Evolutionary conservation across 768 basidiomycete genomes (phyloP), one percentile per base, ranked within the genome.

Genomic region (Boletus coccyginus): DNA sequence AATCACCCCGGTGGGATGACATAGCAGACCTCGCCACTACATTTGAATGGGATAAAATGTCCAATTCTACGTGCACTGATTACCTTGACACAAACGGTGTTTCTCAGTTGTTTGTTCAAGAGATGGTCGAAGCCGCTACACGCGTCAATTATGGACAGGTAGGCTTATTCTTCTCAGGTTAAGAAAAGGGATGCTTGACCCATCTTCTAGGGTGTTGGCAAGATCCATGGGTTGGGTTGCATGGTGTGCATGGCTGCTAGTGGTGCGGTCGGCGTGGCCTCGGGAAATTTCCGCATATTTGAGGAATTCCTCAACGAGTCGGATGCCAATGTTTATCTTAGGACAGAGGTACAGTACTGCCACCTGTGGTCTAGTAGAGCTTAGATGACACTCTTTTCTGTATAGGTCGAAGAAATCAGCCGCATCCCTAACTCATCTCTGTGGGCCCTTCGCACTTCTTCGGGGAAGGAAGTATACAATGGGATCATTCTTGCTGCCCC

Each of bases 401-500:
- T 44, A 12, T 19, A 88, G 85, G 84, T 88, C 19, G 71, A 72
- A 36, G 75, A 74, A 54, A 83, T 91, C 57, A 73, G 66, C 43
- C 76, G 71, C 41, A 73, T 75, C 62, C 68, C 75, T n/a, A 71
- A 71, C 0, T 75, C 80, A 5, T 72, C 75, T 40, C 63, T 75
- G 35, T 88, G 87, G 85, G 74, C 75, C 3, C 70, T 90, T 47
- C 72, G 76, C 52, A 85, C 77, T 50, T 65, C 71, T 14, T 69
- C 72, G 19, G 83, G 84, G 24, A 72, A 77, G 16, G 57, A 69
- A 33, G 70, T 78, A 42, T 94, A 92, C 68, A 83, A 81, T 66
- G 85, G 84, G 3, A 81, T 98, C 53, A 86, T 98, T 66, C 77
- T 97, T 52, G 94, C 94, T 3, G 87, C 92, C 2, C 96, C 96